phyloP scores from a whole-genome alignment of 2,329 filamentous ascomycete species.

The Phialocephala subalpina region DNA sequence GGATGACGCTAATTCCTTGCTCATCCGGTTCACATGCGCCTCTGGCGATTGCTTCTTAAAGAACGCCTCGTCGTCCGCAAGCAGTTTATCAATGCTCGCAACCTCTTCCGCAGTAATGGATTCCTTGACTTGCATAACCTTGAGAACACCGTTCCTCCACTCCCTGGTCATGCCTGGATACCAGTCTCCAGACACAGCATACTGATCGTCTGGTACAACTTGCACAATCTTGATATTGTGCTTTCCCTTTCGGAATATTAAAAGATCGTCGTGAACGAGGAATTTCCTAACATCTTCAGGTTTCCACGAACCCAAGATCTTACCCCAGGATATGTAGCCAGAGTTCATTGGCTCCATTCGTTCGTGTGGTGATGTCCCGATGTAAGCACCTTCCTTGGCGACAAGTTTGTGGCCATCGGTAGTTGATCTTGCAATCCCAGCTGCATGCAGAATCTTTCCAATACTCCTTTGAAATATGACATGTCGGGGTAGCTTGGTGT shows the following conservation, averaged over 20 bases:
- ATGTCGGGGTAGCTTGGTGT: slow-evolving; percentile 66
- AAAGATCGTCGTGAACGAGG: slow-evolving; percentile 64
- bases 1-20: background rate
- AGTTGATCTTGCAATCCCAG: slow-evolving; percentile 63
- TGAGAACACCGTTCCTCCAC: slow-evolving; percentile 23
- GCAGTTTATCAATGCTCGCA: slow-evolving; percentile 11
- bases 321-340: slow-evolving; percentile 65
- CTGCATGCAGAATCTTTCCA: slow-evolving; percentile 64
- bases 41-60: background rate
- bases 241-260: slow-evolving; percentile 70
- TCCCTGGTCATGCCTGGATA: slow-evolving; percentile 26
- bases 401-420: slow-evolving; percentile 68
- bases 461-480: slow-evolving; percentile 64
- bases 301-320: slow-evolving; percentile 67
- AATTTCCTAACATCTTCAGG: slow-evolving; percentile 65
- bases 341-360: slow-evolving; percentile 52
- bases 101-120: slow-evolving; percentile 14
- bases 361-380: slow-evolving; percentile 60
- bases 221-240: slow-evolving; percentile 69
- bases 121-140: slow-evolving; percentile 14
- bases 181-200: slow-evolving; percentile 14
- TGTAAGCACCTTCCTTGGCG: slow-evolving; percentile 62
- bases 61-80: slow-evolving; percentile 7
- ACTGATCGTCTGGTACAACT: slow-evolving; percentile 62
- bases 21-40: background rate